Evolutionary conservation across 2,329 filamentous ascomycete genomes (phyloP), one percentile per base, ranked within the genome.

Genomic region (Parastagonospora nodorum): DNA sequence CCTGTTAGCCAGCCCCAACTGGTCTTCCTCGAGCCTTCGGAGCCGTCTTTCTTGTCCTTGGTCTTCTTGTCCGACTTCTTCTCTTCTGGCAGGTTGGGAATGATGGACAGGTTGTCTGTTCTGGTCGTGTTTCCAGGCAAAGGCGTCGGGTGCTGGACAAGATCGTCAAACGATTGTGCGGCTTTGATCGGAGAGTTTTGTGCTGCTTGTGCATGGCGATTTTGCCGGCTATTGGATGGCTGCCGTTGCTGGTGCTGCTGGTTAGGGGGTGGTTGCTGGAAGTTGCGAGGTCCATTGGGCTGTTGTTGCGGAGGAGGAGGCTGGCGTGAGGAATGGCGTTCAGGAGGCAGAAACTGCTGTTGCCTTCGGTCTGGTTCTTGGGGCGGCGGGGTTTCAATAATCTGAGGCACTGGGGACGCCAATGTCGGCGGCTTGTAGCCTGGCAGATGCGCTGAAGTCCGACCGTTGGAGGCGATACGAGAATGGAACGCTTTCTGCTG

Each of bases 71-170:
- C 89, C 0, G 78, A 65, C 63, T 88, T 90, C 71, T 85, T 88
- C 46, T 94, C 89, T 14, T 72, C 89, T 2, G 78, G 78, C 38
- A 89, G 78, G 0, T 88, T 93, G 0, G 92, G 90, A 44, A 94
- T 92, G 60, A 92, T 88, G 0, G 90, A 91, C 11, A 95, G 77
- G 42, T 82, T 85, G 71, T 94, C 91, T 1, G 90, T 93, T 39
- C 89, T 84, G 11, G 63, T 64, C 7, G 83, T 87, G 49, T 85
- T 86, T 10, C 88, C 88, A 16, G 88, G 86, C 2, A 93, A 75
- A 27, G 85, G 79, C n/a, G 89, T 85, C 3, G 88, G 84, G 52
- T 83, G 81, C 28, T 83, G 83, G 8, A 82, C 79, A 57, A 89
- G 82, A 28, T 92, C 88, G 58, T 86, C 85, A 15, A 88, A 77